These are phyloP conservation scores for Thermomyces lanuginosus DNA, from an alignment of 2,329 filamentous ascomycete species.

Conservation along the genomic window DNA sequence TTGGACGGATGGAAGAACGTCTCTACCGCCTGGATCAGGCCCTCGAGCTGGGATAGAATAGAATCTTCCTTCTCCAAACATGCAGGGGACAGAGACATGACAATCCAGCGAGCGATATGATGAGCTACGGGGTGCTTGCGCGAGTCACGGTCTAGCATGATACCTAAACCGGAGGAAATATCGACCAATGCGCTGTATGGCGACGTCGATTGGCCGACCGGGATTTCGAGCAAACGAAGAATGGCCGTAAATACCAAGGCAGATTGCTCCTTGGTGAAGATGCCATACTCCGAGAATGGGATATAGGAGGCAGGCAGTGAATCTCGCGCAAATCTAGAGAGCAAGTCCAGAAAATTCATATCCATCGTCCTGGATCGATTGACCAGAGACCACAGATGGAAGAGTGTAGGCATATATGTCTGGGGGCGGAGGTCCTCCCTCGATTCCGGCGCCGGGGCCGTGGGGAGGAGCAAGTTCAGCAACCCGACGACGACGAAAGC, in stretches of 20 bases:
- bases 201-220: constrained; percentile 86
- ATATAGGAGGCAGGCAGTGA: constrained; percentile 59
- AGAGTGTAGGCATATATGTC: constrained; percentile 80
- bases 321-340: constrained; percentile 76
- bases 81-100: constrained; percentile 77
- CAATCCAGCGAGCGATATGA: constrained; percentile 81
- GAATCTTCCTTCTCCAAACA: constrained; percentile 65
- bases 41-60: constrained; percentile 70
- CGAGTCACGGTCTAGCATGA: constrained; percentile 80
- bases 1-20: constrained; percentile 99
- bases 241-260: constrained; percentile 86
- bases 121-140: constrained; percentile 87
- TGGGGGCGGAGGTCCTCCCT: constrained; percentile 67
- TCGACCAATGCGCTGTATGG: constrained; percentile 73
- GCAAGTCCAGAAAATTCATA: constrained; percentile 70
- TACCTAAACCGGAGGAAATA: constrained; percentile 61
- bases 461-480: constrained; percentile 77
- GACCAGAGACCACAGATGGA: constrained; percentile 90
- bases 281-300: constrained; percentile 68
- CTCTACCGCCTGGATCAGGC: constrained; percentile 83
- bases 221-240: constrained; percentile 78
- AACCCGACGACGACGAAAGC: constrained; percentile 84
- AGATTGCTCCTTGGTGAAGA: constrained; percentile 85
- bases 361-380: constrained; percentile 80
- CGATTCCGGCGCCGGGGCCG: constrained; percentile 51